Base-by-base conservation (phyloP, 805 yeast genomes). In the Candida boleticola region DNA sequence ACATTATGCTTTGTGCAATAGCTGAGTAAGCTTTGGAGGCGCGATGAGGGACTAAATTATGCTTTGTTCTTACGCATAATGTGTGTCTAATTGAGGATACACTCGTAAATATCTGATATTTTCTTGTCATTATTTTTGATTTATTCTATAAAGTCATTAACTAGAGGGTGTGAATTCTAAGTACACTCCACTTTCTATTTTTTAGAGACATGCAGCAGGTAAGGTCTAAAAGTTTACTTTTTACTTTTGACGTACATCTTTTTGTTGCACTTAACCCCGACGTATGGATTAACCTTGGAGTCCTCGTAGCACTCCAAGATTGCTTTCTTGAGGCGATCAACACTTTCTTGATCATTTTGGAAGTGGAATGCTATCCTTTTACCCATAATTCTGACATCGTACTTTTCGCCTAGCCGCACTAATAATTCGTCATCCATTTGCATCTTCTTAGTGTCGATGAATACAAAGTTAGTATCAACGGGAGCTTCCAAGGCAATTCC, bases 331-430 rank as follows among this genome's bases (percentile, higher is more conserved):
- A 69, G 43, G 3, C 47, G 51, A 30, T 57, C 63, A 16, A 66
- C 48, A 35, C 68, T 59, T 37, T 62, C 61, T 7, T 52, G 55
- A 3, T 63, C 52, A 10, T 56, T 53, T 48, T 68, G 74, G 47
- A 53, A 66, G 48, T 68, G 73, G 45, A 66, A 56, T 4, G 73
- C 65, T 2, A 69, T 44, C 51, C 64, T 54, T n/a, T 50, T 57
- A 37, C 90, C 92, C 79, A 78, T 76, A 35, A 85, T 64, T 53
- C 76, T 82, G 44, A 90, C 73, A 37, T 79, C 76, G 55, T 82
- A 70, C 53, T 85, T 78, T 37, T 68, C 60, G 46, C 83, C 89
- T 38, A 45, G 50, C 32, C 49, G 44, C 17, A 41, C 44, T 16
- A 67, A 55, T 25, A 50, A 50, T 7, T 51, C 51, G 3, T 53